A percentile compares a stretch with the other conserved stretches of the same genome.
These are phyloP conservation scores for Phoma sp. DNA, from an alignment of 2,329 filamentous ascomycete species.

Conservation along the genomic window DNA sequence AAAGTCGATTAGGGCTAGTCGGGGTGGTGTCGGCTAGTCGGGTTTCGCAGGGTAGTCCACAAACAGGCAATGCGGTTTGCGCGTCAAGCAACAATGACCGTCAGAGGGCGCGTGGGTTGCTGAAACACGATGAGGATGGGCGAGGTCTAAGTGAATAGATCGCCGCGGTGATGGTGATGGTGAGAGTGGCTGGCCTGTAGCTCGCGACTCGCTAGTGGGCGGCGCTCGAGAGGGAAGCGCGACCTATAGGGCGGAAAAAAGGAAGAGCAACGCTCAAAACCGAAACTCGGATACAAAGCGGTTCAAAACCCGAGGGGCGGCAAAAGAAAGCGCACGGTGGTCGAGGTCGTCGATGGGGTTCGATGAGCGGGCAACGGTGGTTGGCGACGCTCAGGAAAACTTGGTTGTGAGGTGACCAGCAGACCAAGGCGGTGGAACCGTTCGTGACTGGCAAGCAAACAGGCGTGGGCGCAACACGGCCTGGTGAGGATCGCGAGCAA, in stretches of 20 bases:
- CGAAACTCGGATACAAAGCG: constrained; percentile 20
- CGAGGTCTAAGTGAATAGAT: constrained; percentile 51
- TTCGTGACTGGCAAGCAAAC: constrained; percentile 4
- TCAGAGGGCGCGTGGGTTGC: constrained; percentile 17
- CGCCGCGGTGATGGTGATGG: constrained; percentile 35
- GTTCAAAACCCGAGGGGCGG: constrained; percentile 13
- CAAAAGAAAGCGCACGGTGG: constrained; percentile 11
- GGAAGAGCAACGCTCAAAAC: constrained; percentile 25
- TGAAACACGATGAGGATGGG: constrained; percentile 37
- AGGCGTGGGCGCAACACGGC: constrained; percentile 21
- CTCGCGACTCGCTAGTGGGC: not conserved
- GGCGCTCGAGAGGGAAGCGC: constrained; percentile 18
- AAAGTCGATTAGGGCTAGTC: constrained; percentile 18
- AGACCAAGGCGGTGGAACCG: constrained; percentile 4
- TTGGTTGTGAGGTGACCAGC: constrained; percentile 11
- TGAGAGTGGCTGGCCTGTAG: constrained; percentile 22
- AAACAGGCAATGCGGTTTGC: constrained; percentile 24
- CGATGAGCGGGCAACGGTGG: constrained; percentile 14
- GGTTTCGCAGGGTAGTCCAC: constrained; percentile 22
- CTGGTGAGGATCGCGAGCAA: constrained; percentile 7
- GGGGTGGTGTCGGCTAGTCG: constrained; percentile 10
- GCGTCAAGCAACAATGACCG: constrained; percentile 15
- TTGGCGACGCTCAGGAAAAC: not conserved
- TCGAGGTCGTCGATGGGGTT: not conserved
- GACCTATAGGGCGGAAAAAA: constrained; percentile 10